Evolutionary conservation across 495 filamentous ascomycete genomes (phyloP).

Genomic region (Podospora didyma): DNA sequence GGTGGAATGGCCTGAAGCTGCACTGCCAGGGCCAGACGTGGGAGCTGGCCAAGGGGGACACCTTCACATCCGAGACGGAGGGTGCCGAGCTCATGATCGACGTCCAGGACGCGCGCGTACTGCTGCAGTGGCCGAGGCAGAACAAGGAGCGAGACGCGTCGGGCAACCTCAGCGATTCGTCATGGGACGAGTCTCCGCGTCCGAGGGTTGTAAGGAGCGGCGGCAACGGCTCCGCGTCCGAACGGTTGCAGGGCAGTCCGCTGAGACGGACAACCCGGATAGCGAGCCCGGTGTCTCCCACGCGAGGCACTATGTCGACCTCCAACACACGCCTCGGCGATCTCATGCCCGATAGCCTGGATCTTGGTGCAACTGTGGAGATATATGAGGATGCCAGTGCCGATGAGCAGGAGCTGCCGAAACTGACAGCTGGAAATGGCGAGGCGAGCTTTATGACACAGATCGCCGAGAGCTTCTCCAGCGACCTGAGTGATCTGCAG

Average conservation of each 20-base stretch:
- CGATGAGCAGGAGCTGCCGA: slow-evolving; percentile 40
- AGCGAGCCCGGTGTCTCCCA: slow-evolving; percentile 70
- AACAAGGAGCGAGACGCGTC: slow-evolving; percentile 58
- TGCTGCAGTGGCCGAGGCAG: slow-evolving; percentile 77
- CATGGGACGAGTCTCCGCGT: slow-evolving; percentile 61
- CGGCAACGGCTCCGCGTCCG: slow-evolving; percentile 26
- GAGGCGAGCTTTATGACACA: slow-evolving; percentile 33
- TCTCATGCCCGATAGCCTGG: slow-evolving; percentile 24
- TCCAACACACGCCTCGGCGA: slow-evolving; percentile 26
- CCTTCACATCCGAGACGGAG: slow-evolving; percentile 86
- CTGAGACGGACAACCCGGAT: slow-evolving; percentile 58
- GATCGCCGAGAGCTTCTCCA: slow-evolving; percentile 44
- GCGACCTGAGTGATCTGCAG: slow-evolving; percentile 58
- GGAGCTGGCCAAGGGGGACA: slow-evolving; percentile 82
- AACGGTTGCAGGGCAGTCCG: slow-evolving; percentile 58
- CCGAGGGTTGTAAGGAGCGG: slow-evolving; percentile 25
- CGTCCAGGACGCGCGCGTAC: slow-evolving; percentile 85
- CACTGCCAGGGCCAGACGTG: slow-evolving; percentile 87
- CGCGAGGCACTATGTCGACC: slow-evolving; percentile 47
- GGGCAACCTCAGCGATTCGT: slow-evolving; percentile 59
- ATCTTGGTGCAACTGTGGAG: slow-evolving; percentile 36
- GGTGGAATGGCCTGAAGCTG: slow-evolving; percentile 93
- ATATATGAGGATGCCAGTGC: slow-evolving; percentile 57
- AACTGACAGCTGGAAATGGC: slow-evolving; percentile 10
- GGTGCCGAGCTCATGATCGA: slow-evolving; percentile 91